Evolutionary conservation across 2,329 filamentous ascomycete species (phyloP).

Genomic region (Botryotinia convoluta): DNA sequence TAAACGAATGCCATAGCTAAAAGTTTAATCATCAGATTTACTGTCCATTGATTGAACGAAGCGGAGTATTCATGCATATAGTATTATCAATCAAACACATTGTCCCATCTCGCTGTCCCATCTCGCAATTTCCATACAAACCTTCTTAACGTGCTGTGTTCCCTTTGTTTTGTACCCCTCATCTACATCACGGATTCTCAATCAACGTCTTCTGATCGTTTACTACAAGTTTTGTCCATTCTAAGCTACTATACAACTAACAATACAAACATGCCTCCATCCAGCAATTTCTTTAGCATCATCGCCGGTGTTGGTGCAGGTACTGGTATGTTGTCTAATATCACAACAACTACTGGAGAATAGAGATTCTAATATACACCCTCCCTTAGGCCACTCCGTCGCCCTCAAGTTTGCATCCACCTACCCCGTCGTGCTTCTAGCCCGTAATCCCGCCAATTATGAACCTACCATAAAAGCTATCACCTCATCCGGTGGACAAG

Average conservation of each 20-base stretch:
- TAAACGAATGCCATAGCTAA: slow-evolving; percentile 11
- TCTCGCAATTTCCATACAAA: slow-evolving; percentile 1
- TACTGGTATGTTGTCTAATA: slow-evolving; percentile 45
- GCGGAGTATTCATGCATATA: neutral
- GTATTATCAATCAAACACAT: slow-evolving; percentile 24
- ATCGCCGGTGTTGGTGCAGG: slow-evolving; percentile 72
- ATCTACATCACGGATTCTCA: neutral
- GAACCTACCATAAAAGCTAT: slow-evolving; percentile 67
- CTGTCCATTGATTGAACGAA: neutral
- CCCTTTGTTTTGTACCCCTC: neutral
- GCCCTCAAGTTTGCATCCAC: slow-evolving; percentile 59
- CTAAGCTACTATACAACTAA: neutral
- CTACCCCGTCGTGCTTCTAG: slow-evolving; percentile 74
- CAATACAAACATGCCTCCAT: slow-evolving; percentile 17
- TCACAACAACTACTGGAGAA: neutral
- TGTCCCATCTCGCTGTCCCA: neutral
- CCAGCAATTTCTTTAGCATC: slow-evolving; percentile 59
- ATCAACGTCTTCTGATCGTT: neutral
- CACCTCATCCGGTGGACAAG: slow-evolving; percentile 62
- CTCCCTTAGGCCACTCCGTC: slow-evolving; percentile 44
- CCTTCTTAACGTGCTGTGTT: neutral
- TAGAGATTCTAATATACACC: neutral
- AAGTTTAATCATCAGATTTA: neutral
- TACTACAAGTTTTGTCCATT: neutral
- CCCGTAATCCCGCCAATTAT: slow-evolving; percentile 65